Conservation (phyloP, 169 alveolate genomes). For the Neospora caninum region DNA sequence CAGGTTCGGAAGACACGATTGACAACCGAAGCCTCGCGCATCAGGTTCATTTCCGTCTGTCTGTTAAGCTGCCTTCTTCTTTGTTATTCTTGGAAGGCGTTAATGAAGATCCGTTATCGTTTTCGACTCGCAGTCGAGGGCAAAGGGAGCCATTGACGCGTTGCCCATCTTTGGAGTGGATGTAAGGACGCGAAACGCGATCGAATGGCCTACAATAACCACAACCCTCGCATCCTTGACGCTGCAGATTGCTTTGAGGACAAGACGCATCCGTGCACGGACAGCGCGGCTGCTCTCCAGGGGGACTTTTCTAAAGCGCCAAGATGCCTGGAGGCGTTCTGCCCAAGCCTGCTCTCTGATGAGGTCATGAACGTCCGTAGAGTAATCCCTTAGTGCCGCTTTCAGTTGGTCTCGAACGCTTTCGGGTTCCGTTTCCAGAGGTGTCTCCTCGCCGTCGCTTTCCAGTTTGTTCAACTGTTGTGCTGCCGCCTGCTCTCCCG, state of each 20-base stretch:
- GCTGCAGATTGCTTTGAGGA: not conserved
- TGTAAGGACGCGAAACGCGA: not conserved
- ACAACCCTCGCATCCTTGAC: slow-evolving; percentile 15
- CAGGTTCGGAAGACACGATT: no score
- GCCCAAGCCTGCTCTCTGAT: slow-evolving; percentile 11
- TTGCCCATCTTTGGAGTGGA: not conserved
- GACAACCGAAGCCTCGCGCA: no score
- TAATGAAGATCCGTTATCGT: not conserved
- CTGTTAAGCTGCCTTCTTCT: no score
- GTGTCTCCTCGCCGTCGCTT: not conserved
- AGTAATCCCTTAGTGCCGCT: not conserved
- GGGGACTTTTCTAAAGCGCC: not conserved
- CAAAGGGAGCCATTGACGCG: not conserved
- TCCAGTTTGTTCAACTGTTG: not conserved
- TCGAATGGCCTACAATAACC: slow-evolving; percentile 26
- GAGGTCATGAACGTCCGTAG: not conserved
- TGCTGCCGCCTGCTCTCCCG: no score
- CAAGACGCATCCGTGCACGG: not conserved
- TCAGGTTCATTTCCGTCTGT: not conserved
- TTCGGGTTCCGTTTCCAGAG: not conserved
- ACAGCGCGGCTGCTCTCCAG: not conserved
- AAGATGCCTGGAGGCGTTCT: not conserved
- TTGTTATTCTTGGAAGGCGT: no score
- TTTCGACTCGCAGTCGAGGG: slow-evolving; percentile 12
- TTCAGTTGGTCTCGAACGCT: not conserved